Evolutionary conservation across 140 eudicot genomes (phyloP), one percentile per base, ranked within the genome.

Genomic region (Oenanthe javanica): DNA sequence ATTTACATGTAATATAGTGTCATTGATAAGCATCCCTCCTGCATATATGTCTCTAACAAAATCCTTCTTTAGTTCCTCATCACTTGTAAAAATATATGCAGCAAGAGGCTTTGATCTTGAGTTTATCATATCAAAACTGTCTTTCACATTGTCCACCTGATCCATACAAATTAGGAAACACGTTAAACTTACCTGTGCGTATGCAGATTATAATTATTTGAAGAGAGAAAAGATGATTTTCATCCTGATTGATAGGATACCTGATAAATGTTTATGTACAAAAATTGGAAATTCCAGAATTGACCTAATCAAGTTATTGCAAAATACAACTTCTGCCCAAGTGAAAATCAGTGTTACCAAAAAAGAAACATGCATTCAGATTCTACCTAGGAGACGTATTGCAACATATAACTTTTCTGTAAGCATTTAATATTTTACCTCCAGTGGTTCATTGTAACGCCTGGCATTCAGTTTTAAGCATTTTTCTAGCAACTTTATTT

Each of bases 41-140:
- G 94, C 85, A 45, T 84, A 84, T 48, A 90, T 71, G 31, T 79
- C 84, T 13, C 66, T 59, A 45, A 84, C 79, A 69, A 90, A 90
- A 38, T 76, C 86, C 73, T 84, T 85, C 77, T 82, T 86, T 79
- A 88, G 84, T 76, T 79, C 82, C 84, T 88, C 84, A 84, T 90
- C 76, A 40, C 85, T 88, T 10, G 92, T 86, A 79, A 90, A 90
- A 18, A 86, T 36, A 78, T 90, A 90, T 5, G 94, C 92, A 2
- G 94, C 94, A 61, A 90, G 84, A 25, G 94, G 92, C 80, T 90
- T 90, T 38, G 87, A 84, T 84, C 79, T 86, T 8, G 92, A 85
- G 67, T 72, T 86, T 45, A 90, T 88, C 9, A 88, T 1, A 23
- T 59, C 31, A 40, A 90, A 78, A 57, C 89, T 50, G 42, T 90